Evolutionary conservation across 768 basidiomycete species (phyloP), one percentile per base, ranked within the genome.

Genomic region (Russula earlei): DNA sequence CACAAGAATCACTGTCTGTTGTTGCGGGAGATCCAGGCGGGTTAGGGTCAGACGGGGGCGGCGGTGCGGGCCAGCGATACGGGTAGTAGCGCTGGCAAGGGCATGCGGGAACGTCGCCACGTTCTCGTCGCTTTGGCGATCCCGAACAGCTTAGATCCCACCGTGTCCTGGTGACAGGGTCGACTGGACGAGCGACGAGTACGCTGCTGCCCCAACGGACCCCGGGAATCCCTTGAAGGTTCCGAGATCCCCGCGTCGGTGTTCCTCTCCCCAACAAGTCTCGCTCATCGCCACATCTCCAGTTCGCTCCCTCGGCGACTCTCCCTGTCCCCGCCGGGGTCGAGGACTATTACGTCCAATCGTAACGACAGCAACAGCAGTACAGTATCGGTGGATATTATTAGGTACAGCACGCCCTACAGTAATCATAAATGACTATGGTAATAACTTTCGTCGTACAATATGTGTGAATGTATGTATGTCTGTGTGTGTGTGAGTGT

Each of bases 81-180:
- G 29, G 10, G 29, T 10, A 10, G 29, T 25, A 15, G 34, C 34
- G 10, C 34, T 15, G 34, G 34, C 12, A 14, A 9, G n/a, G n/a
- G n/a, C n/a, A n/a, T n/a, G n/a, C 33, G 22, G 46, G 46, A 34
- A 43, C 34, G 44, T 47, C 45, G 53, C 53, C 53, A 54, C 53
- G 53, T 47, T 45, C 45, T 52, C 50, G 49, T 57, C 56, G 51
- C 56, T 57, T 47, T 57, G 56, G 45, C 56, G 56, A 57, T 57
- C 56, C 45, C 34, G 55, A 56, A 51, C 49, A 38, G 29, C 27
- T 38, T 41, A 47, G 50, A 52, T 51, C 49, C 27, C 19, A 33
- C n/a, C 42, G 19, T 56, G 55, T 56, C 55, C 55, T 56, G 55
- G 55, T 40, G 55, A 56, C 55, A 27, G 47, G 24, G 56, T 22